These are phyloP conservation scores for Torulaspora pretoriensis DNA, from an alignment of 1,139 yeast genomes.

Conservation along the genomic window DNA sequence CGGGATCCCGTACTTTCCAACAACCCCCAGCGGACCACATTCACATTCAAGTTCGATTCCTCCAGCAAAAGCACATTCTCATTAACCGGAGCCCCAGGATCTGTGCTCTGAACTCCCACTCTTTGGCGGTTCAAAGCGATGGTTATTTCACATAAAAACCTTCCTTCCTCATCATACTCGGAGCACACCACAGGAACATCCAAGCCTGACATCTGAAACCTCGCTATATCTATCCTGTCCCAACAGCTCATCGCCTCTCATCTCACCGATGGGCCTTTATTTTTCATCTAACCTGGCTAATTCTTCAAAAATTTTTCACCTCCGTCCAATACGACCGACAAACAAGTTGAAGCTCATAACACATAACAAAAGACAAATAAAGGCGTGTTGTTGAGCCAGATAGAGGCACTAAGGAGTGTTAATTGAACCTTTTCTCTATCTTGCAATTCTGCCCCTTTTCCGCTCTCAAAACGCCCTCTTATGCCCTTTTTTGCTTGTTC, in stretches of 20 bases:
- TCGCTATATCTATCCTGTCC: neutral
- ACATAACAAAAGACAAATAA: too few relatives aligned
- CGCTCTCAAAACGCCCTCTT: neutral
- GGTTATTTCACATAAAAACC: conserved; percentile 61
- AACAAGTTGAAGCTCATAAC: too few relatives aligned
- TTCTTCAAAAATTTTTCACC: conserved; percentile 12
- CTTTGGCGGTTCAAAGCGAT: conserved; percentile 73
- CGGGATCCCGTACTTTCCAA: conserved; percentile 34
- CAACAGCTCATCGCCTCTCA: conserved; percentile 17
- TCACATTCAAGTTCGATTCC: conserved; percentile 47
- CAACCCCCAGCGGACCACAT: conserved; percentile 55
- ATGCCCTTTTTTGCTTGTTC: neutral
- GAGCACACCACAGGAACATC: conserved; percentile 31
- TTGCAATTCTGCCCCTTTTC: too few relatives aligned
- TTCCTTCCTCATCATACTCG: conserved; percentile 45
- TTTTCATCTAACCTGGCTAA: neutral
- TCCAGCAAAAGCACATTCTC: conserved; percentile 44
- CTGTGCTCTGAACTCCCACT: conserved; percentile 55
- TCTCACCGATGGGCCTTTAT: conserved; percentile 10
- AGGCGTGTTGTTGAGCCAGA: too few relatives aligned
- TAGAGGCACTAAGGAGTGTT: too few relatives aligned
- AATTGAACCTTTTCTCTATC: too few relatives aligned
- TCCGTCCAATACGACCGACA: conserved; percentile 9
- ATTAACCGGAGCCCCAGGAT: conserved; percentile 32
- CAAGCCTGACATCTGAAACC: conserved; percentile 16